These are phyloP conservation scores for Talaromyces verruculosus DNA, from an alignment of 2,329 filamentous ascomycete species.

Conservation along the genomic window DNA sequence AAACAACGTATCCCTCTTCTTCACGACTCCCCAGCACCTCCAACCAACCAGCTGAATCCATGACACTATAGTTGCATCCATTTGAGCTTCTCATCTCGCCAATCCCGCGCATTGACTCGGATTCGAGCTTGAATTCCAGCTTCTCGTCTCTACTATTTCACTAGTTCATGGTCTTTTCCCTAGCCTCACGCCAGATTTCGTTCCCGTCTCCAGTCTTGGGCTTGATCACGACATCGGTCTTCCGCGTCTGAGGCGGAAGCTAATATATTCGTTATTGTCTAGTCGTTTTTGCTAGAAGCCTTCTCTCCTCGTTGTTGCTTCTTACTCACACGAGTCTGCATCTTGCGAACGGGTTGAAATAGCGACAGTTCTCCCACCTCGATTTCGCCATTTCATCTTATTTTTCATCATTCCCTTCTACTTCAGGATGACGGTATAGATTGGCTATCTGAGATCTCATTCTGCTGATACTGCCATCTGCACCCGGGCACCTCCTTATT, in stretches of 20 bases:
- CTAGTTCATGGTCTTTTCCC: neutral
- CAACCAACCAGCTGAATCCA: neutral
- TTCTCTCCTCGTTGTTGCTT: neutral
- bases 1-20: neutral
- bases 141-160: neutral
- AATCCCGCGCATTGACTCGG: neutral
- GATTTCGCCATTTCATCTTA: neutral
- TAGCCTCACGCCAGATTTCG: neutral
- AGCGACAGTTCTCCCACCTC: constrained; percentile 7
- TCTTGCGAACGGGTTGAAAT: constrained; percentile 9
- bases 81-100: neutral
- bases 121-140: neutral
- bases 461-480: neutral
- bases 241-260: constrained; percentile 14
- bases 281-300: neutral
- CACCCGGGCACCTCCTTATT: neutral
- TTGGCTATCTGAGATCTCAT: neutral
- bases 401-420: neutral
- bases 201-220: constrained; percentile 6
- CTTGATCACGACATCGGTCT: constrained; percentile 22
- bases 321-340: neutral
- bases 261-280: constrained; percentile 11
- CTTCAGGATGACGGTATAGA: constrained; percentile 3
- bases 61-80: neutral
- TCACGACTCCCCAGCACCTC: neutral